These are phyloP conservation scores for Cladosporium phlei DNA, from an alignment of 2,329 filamentous ascomycete species.

Conservation along the genomic window DNA sequence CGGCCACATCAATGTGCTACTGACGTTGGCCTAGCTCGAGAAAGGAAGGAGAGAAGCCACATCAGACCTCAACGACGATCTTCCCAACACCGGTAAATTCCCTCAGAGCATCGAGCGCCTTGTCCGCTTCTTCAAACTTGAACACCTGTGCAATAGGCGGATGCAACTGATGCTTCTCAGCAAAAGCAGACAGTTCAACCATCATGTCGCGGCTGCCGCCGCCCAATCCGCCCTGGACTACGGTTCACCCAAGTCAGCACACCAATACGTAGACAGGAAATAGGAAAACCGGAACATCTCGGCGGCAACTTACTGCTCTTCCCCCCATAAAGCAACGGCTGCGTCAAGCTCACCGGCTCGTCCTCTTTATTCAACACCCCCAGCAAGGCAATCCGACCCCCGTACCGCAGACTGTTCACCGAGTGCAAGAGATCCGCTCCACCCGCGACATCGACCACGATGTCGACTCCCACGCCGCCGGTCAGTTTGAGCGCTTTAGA, in stretches of 20 bases:
- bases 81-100: constrained; percentile 33
- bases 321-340: constrained; percentile 19
- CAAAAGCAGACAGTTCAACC: constrained; percentile 36
- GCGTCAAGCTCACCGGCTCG: constrained; percentile 17
- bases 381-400: constrained; percentile 34
- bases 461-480: constrained; percentile 36
- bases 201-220: constrained; percentile 41
- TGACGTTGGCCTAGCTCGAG: no score
- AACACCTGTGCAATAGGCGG: constrained; percentile 37
- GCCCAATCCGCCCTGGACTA: constrained; percentile 20
- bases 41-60: no score
- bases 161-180: constrained; percentile 36
- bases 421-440: constrained; percentile 40
- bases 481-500: constrained; percentile 47
- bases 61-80: constrained; percentile 22
- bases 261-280: not conserved
- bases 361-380: constrained; percentile 22
- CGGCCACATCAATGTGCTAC: no score
- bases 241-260: not conserved
- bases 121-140: constrained; percentile 30
- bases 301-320: constrained; percentile 19
- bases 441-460: constrained; percentile 47
- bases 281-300: not conserved
- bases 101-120: constrained; percentile 29
- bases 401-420: constrained; percentile 36